A percentile compares a stretch with the other conserved stretches of the same genome.
Evolutionary conservation across 345 rosid genomes (phyloP).

Genomic region (Camelina sativa): DNA sequence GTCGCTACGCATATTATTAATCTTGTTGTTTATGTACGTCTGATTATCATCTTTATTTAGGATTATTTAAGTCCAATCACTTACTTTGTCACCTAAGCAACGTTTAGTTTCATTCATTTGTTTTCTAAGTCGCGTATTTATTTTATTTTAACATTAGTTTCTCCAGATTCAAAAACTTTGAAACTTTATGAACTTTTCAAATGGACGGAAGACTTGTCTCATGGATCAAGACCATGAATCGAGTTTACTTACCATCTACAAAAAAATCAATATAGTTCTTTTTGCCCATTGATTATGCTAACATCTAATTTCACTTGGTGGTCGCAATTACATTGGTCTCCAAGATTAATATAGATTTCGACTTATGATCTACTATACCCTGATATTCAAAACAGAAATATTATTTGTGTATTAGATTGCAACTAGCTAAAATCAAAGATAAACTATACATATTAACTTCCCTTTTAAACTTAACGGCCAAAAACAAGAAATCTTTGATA

Average conservation of each 20-base stretch:
- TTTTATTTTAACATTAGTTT: not conserved
- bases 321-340: too few species aligned
- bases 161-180: not conserved
- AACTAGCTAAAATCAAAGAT: slow-evolving; percentile 8
- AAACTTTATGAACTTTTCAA: not conserved
- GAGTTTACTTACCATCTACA: not conserved
- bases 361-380: too few species aligned
- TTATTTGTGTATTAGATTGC: too few species aligned
- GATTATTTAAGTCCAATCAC: slow-evolving; percentile 17
- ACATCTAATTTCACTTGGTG: too few species aligned
- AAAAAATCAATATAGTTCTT: not conserved
- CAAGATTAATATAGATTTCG: not conserved
- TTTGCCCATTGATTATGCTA: not conserved
- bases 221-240: not conserved
- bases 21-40: slow-evolving; percentile 23
- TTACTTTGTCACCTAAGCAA: slow-evolving; percentile 29
- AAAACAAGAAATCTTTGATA: slow-evolving; percentile 3
- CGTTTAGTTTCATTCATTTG: slow-evolving; percentile 8
- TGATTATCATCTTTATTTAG: not conserved
- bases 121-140: not conserved
- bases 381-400: too few species aligned
- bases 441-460: too few species aligned
- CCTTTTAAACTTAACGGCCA: slow-evolving; percentile 1
- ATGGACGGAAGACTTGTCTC: not conserved
- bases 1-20: slow-evolving; percentile 22